Conservation (phyloP, 192 early-diverging fungal species). For the Dissophora ornata region DNA sequence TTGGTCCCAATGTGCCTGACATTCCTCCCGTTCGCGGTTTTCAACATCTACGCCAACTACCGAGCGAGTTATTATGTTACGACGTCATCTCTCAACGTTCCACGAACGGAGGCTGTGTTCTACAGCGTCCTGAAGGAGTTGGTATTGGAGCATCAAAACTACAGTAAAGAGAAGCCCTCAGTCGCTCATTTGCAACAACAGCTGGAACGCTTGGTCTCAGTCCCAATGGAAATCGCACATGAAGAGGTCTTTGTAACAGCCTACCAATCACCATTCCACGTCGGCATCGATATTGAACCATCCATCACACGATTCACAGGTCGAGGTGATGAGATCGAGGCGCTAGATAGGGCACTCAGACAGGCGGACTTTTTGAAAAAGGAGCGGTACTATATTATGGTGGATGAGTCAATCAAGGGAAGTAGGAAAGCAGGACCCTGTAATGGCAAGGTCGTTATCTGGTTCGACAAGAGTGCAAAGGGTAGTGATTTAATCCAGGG, state of each 20-base stretch:
- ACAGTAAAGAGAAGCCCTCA: not conserved
- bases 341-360: conserved; percentile 30
- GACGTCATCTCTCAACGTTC: conserved; percentile 69
- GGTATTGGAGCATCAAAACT: not conserved
- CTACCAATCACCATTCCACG: conserved; percentile 57
- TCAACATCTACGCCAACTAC: conserved; percentile 81
- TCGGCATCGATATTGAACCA: conserved; percentile 64
- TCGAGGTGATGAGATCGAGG: conserved; percentile 6
- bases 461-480: conserved; percentile 65
- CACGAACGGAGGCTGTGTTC: conserved; percentile 60
- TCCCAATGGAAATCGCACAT: conserved; percentile 51
- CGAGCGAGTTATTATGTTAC: conserved; percentile 73
- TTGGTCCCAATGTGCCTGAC: conserved; percentile 68
- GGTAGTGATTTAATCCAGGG: conserved; percentile 67
- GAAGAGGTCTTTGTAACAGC: conserved; percentile 61
- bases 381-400: conserved; percentile 55
- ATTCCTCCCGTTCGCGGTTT: conserved; percentile 75
- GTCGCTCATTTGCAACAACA: not conserved
- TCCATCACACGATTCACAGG: conserved; percentile 38
- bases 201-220: conserved; percentile 28
- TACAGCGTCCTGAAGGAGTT: conserved; percentile 35
- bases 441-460: conserved; percentile 59
- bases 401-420: conserved; percentile 11
- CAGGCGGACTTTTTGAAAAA: conserved; percentile 43
- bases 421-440: not conserved